phyloP scores from a whole-genome alignment of 1,284 basidiomycete genomes.

The Irpex lacteus region DNA sequence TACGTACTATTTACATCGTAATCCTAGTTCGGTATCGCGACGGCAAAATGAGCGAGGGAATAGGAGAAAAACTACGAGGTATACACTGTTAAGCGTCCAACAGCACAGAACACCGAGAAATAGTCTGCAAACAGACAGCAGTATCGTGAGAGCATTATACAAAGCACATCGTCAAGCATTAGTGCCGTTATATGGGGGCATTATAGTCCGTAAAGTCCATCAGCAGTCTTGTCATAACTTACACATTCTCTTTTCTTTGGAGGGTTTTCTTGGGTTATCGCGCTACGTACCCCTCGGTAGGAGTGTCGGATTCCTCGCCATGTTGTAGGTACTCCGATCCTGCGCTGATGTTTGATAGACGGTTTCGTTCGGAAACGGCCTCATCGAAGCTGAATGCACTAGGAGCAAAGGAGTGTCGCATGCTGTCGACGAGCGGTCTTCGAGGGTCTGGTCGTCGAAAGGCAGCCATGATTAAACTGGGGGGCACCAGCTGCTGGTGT shows the following conservation, averaged over 20 bases:
- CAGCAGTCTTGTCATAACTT: neutral
- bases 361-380: constrained; percentile 15
- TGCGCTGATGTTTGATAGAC: constrained; percentile 28
- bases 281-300: constrained; percentile 14
- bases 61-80: neutral
- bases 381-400: constrained; percentile 20
- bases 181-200: neutral
- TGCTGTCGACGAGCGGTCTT: constrained; percentile 22
- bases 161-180: neutral
- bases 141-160: neutral
- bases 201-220: neutral
- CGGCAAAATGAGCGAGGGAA: neutral
- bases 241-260: neutral
- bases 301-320: constrained; percentile 15
- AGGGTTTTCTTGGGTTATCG: neutral
- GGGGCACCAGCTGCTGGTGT: constrained; percentile 22
- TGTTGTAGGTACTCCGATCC: constrained; percentile 28
- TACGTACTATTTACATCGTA: neutral
- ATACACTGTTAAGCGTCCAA: neutral
- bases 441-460: constrained; percentile 21
- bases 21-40: neutral
- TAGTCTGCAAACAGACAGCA: neutral
- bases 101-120: neutral
- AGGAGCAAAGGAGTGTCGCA: constrained; percentile 19
- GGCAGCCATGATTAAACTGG: constrained; percentile 24